phyloP scores from a whole-genome alignment of 208 protist species.

The Crithidia brevicula region DNA sequence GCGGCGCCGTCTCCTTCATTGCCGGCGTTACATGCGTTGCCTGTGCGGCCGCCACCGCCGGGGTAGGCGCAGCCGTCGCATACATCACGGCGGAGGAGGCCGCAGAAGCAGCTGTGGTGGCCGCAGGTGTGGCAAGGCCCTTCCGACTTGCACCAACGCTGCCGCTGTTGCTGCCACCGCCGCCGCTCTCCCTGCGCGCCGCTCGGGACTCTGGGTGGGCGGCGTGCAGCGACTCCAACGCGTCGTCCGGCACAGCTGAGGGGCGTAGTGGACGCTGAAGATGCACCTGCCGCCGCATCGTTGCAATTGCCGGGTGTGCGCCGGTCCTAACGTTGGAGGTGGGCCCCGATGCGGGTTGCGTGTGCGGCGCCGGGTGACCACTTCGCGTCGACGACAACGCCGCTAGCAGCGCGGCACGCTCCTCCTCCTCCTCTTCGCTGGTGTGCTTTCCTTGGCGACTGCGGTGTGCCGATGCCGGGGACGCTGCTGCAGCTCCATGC shows the following conservation, averaged over 20 bases:
- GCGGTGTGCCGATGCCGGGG: background rate
- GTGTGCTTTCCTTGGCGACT: background rate
- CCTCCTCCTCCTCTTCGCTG: conserved; percentile 33
- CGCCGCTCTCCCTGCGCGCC: too few relatives aligned
- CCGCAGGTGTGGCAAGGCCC: too few relatives aligned
- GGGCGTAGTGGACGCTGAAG: conserved; percentile 40
- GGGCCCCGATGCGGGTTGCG: background rate
- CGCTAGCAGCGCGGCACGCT: conserved; percentile 36
- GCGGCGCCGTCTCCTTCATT: conserved; percentile 32
- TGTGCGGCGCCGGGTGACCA: background rate
- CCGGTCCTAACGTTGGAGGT: conserved; percentile 6
- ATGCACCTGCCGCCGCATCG: conserved; percentile 32
- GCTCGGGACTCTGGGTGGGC: too few relatives aligned
- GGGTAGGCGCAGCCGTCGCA: too few relatives aligned
- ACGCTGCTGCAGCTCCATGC: background rate
- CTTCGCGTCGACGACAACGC: conserved; percentile 1
- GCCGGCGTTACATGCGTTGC: background rate
- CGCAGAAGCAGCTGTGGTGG: too few relatives aligned
- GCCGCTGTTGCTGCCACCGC: too few relatives aligned
- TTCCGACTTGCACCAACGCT: too few relatives aligned
- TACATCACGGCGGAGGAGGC: too few relatives aligned
- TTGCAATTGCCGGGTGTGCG: conserved; percentile 1
- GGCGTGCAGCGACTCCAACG: too few relatives aligned
- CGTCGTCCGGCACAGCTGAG: conserved; percentile 28
- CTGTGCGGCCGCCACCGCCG: too few relatives aligned